Base-by-base conservation (phyloP, 2,329 filamentous ascomycete genomes). In the Apiospora arundinis region DNA sequence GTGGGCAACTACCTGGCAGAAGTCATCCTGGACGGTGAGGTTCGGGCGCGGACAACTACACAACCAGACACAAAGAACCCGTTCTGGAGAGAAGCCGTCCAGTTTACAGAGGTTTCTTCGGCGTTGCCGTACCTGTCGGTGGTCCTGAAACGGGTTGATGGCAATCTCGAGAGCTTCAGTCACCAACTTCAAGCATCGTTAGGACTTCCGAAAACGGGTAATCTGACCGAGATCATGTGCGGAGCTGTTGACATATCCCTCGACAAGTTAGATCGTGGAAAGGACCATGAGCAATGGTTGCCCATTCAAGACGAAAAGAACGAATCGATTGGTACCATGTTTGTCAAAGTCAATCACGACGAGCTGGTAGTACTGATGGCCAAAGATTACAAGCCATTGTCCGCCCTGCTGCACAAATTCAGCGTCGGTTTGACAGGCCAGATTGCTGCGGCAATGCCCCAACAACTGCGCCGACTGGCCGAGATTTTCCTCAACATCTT, bases 401-500 rank as follows among this genome's bases (percentile, higher is more conserved):
- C 93, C 0, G 92, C 96, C 74, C 85, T 98, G 40, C 85, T 99
- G 40, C 95, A 98, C 77, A 90, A 91, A 7, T 98, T 98, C 80
- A 90, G 91, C 49, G 92, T 93, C 45, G 93, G 93, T 0, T 85
- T 99, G 70, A 98, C 95, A 0, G 87, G 93, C 48, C 93, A 97
- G 79, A 93, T 99, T 75, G 91, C 94, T 2, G 90, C 93, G 63
- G 89, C 93, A 70, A 86, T 98, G 70, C 92, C 94, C 0, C 89
- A 91, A 2, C 93, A 94, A 77, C 85, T 98, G 45, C 92, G 92
- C 69, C 88, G 90, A n/a, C 82, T 98, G 11, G 93, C 95, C 2
- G 95, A 98, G 78, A 91, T 93, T 40, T 90, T 98, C 48, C 84
- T 98, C 74, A 97, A 98, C 79, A 97, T 99, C 69, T 99, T 95